A percentile compares a stretch with the other conserved stretches of the same genome.
phyloP scores from a whole-genome alignment of 2,329 filamentous ascomycete species.

The Blastomyces gilchristii region DNA sequence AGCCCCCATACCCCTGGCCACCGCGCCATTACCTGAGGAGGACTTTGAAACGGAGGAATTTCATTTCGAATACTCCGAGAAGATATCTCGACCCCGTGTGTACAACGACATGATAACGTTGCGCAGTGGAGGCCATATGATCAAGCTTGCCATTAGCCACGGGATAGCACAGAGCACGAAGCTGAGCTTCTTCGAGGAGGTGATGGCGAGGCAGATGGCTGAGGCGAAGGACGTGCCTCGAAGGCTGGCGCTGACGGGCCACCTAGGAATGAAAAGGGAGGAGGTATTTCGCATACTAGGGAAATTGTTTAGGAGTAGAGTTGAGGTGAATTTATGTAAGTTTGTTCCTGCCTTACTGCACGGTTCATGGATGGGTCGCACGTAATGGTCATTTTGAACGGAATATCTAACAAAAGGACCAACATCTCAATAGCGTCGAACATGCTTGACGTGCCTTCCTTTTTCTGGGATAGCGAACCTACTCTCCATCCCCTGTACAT shows the following conservation, averaged over 20 bases:
- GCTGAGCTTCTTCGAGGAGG: conserved; percentile 88
- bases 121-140: conserved; percentile 93
- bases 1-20: conserved; percentile 53
- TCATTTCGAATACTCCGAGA: conserved; percentile 89
- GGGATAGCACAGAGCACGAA: conserved; percentile 97
- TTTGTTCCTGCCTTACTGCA: conserved; percentile 15
- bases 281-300: conserved; percentile 91
- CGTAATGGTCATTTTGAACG: not conserved
- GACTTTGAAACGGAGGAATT: conserved; percentile 98
- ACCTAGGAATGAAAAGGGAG: conserved; percentile 79
- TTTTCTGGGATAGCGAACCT: conserved; percentile 97
- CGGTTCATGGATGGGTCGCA: not conserved
- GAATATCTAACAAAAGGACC: not conserved
- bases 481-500: conserved; percentile 89
- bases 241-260: conserved; percentile 74
- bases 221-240: conserved; percentile 89
- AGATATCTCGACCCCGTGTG: conserved; percentile 76
- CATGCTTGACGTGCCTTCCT: conserved; percentile 89
- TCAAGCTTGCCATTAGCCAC: conserved; percentile 94
- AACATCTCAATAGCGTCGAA: conserved; percentile 58
- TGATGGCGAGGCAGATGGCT: conserved; percentile 88
- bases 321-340: conserved; percentile 96
- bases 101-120: conserved; percentile 99
- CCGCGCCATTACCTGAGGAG: conserved; percentile 68
- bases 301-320: conserved; percentile 79